Base-by-base conservation (phyloP, 257 asterid species). In the Scutellaria galericulata region DNA sequence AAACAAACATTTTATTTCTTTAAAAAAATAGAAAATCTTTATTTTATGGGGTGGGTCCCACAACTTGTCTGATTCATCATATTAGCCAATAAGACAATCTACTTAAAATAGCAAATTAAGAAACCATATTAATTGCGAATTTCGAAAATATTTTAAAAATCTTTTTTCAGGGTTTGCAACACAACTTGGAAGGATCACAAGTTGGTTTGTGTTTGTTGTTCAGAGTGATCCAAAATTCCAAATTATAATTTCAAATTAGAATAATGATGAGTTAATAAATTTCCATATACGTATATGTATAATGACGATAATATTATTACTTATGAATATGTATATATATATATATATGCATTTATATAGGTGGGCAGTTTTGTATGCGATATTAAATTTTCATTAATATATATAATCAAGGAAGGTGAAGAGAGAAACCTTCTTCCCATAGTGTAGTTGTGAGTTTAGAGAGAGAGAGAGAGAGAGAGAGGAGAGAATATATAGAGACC, bases 401-500 rank as follows among this genome's bases (percentile, higher is more conserved):
- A 70, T 64, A 71, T 78, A 79, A 85, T 62, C 44, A 77, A 77
- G 83, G 56, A 81, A 86, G 79, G 81, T 73, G 84, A 84, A 86
- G 87, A 82, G 87, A 45, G 60, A 45, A 12, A 11, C 31, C 35
- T 47, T 7, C 24, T 74, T 46, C 9, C 7, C 13, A 0, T 31
- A 39, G 35, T n/a, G 59, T 53, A 59, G 7, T 58, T 37, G 15
- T 3, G 56, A 37, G 70, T 46, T 42, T 37, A 9, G 50, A 15
- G 57, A 66, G 71, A 66, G 71, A 61, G 71, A 70, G 66, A 24
- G 69, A 59, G 68, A 58, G 73, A 47, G 77, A 53, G 73, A 59
- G 71, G 55, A 59, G 81, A 84, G 72, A 82, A 85, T 73, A 81
- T 75, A 80, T 80, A 83, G 86, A 81, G 96, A 90, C 96, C 94